Evolutionary conservation across 1,139 yeast genomes (phyloP).

Genomic region (Debaryomyces sp.): DNA sequence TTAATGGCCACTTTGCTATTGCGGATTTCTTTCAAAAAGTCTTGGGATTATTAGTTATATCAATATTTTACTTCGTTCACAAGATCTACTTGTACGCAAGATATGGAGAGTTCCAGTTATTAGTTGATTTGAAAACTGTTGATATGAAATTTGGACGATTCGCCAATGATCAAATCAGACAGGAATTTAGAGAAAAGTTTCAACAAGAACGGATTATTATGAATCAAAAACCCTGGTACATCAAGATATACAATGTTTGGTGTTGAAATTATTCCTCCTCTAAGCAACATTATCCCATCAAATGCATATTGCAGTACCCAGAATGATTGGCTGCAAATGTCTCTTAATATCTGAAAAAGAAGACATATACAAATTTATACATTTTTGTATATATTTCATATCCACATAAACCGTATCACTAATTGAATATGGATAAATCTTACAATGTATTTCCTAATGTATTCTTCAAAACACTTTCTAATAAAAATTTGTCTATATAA

Average conservation of each 20-base stretch:
- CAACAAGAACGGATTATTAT: background rate
- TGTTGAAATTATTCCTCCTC: background rate
- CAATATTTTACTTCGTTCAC: constrained; percentile 27
- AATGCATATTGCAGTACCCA: background rate
- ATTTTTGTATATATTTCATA: background rate
- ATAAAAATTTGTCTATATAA: background rate
- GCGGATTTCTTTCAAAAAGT: constrained; percentile 27
- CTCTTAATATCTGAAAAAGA: background rate
- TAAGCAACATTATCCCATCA: background rate
- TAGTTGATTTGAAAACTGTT: constrained; percentile 7
- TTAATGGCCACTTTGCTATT: constrained; percentile 20
- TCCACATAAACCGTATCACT: no score
- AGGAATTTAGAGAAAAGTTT: constrained; percentile 1
- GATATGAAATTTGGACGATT: constrained; percentile 10
- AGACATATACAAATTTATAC: background rate
- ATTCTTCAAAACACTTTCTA: background rate
- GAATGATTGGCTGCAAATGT: background rate
- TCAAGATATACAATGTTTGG: constrained; percentile 1
- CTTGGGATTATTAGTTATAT: constrained; percentile 27
- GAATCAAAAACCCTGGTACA: constrained; percentile 3
- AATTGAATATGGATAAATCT: no score
- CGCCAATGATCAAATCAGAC: constrained; percentile 7
- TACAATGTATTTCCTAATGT: no score
- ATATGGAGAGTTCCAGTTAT: constrained; percentile 3
- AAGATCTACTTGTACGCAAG: constrained; percentile 22